phyloP scores from a whole-genome alignment of 2,329 filamentous ascomycete species.

The Fusarium napiforme region DNA sequence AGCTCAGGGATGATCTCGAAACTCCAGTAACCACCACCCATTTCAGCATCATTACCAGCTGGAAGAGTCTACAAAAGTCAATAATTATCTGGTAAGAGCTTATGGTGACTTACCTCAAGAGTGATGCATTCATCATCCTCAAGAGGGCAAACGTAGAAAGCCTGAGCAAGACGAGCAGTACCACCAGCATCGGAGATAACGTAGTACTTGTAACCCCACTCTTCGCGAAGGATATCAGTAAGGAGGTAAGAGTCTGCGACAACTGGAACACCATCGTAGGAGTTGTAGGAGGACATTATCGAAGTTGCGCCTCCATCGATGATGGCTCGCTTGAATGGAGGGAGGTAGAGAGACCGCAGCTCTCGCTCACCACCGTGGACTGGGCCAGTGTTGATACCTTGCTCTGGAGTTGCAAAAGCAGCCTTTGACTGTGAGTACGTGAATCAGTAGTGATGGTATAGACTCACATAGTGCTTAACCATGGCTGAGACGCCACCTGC shows the following conservation, averaged over 20 bases:
- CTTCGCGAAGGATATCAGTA: conserved; percentile 74
- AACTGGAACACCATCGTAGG: conserved; percentile 77
- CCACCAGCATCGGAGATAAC: conserved; percentile 73
- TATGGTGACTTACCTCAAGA: conserved; percentile 55
- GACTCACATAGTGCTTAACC: conserved; percentile 76
- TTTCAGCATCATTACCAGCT: conserved; percentile 78
- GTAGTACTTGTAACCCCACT: conserved; percentile 80
- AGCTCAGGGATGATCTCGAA: conserved; percentile 74
- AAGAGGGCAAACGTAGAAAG: conserved; percentile 71
- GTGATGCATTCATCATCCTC: conserved; percentile 73
- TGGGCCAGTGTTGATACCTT: conserved; percentile 75
- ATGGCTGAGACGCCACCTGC: conserved; percentile 73
- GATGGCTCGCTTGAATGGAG: conserved; percentile 75
- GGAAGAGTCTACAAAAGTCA: conserved; percentile 61
- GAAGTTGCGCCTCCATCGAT: conserved; percentile 74
- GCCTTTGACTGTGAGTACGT: conserved; percentile 48
- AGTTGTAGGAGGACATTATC: conserved; percentile 81
- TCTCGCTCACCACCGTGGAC: conserved; percentile 65
- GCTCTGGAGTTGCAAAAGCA: conserved; percentile 74
- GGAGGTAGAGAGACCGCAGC: conserved; percentile 66
- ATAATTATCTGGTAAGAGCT: rapidly evolving
- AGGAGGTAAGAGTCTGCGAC: conserved; percentile 73
- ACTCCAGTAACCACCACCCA: conserved; percentile 80
- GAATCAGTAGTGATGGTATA: background rate
- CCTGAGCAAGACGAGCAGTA: conserved; percentile 73